Evolutionary conservation across 1,284 basidiomycete genomes (phyloP).

Genomic region (Boletus semigastroideus): DNA sequence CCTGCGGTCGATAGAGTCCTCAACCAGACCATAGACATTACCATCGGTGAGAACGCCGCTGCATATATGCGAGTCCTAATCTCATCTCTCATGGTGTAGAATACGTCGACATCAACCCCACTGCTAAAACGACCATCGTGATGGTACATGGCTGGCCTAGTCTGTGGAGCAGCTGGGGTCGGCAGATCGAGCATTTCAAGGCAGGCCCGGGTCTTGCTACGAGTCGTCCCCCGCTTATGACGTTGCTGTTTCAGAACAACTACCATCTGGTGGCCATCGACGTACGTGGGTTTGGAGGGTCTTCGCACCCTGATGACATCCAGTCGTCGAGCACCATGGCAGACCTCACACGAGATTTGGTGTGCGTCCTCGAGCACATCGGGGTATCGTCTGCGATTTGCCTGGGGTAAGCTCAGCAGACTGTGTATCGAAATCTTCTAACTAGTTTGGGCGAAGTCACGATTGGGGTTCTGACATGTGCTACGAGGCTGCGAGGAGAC

Average conservation of each 20-base stretch:
- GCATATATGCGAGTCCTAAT: slow-evolving; percentile 1
- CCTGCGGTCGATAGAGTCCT: slow-evolving; percentile 39
- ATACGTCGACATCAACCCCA: slow-evolving; percentile 62
- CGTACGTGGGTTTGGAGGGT: slow-evolving; percentile 66
- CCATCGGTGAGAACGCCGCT: slow-evolving; percentile 35
- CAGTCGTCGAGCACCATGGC: slow-evolving; percentile 55
- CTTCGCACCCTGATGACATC: slow-evolving; percentile 61
- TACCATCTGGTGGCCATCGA: slow-evolving; percentile 61
- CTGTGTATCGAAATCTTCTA: background rate
- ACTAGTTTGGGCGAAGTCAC: slow-evolving; percentile 43
- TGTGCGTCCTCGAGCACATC: slow-evolving; percentile 56
- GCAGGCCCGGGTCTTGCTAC: slow-evolving; percentile 29
- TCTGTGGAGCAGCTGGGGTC: slow-evolving; percentile 69
- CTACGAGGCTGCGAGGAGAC: slow-evolving; percentile 61
- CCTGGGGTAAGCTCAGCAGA: slow-evolving; percentile 48
- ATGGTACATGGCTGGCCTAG: slow-evolving; percentile 77
- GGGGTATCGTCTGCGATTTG: slow-evolving; percentile 51
- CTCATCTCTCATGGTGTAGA: slow-evolving; percentile 37
- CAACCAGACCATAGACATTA: slow-evolving; percentile 33
- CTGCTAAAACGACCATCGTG: slow-evolving; percentile 48
- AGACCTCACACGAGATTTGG: slow-evolving; percentile 60
- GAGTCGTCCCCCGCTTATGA: background rate
- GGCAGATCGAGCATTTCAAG: slow-evolving; percentile 64
- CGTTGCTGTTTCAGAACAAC: slow-evolving; percentile 11
- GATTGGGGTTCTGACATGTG: slow-evolving; percentile 71